Evolutionary conservation across 1,284 basidiomycete genomes (phyloP), one percentile per base, ranked within the genome.

Genomic region (Coniferiporia sulphurascens): DNA sequence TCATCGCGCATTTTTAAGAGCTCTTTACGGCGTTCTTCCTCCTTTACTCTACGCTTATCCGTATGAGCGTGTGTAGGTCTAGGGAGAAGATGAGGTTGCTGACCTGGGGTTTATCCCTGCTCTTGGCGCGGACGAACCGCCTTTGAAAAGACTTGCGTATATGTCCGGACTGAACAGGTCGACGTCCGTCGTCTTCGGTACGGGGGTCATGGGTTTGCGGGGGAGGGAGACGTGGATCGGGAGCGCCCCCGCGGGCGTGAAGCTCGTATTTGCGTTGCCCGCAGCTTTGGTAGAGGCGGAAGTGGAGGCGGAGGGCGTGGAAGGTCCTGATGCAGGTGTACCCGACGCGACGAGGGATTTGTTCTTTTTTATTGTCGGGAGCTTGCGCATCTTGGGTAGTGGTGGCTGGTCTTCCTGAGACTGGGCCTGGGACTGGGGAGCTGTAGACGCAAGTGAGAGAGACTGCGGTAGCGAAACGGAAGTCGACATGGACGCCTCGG

Each of bases 311-410:
- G 19, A 27, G 61, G 69, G 66, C 48, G 72, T 66, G 19, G 70
- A 67, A 4, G 73, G 64, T 36, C 64, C 66, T 2, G 63, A 52
- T 12, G 68, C 48, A 19, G 63, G 59, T n/a, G 58, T 35, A n/a
- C 64, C 55, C 8, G 70, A 17, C 45, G 68, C 64, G 38, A 43
- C 27, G 15, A 53, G 59, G 4, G 70, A 64, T 69, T 88, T 89
- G 66, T 79, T 86, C 73, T 90, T 90, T 75, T 83, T 89, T 62
- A 90, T 90, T 7, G 81, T 74, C 1, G 88, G 88, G 12, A 88
- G 74, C 66, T 87, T 89, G 54, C 75, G 78, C 66, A 85, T 86
- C 74, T 85, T 86, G 6, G 73, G 70, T 12, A 69, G 64, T 15
- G 62, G 54, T 1, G 64, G 48, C 22, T 71, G 66, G 35, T 67